These are phyloP conservation scores for Orbilia oligospora DNA, from an alignment of 2,329 filamentous ascomycete genomes.

Conservation along the genomic window DNA sequence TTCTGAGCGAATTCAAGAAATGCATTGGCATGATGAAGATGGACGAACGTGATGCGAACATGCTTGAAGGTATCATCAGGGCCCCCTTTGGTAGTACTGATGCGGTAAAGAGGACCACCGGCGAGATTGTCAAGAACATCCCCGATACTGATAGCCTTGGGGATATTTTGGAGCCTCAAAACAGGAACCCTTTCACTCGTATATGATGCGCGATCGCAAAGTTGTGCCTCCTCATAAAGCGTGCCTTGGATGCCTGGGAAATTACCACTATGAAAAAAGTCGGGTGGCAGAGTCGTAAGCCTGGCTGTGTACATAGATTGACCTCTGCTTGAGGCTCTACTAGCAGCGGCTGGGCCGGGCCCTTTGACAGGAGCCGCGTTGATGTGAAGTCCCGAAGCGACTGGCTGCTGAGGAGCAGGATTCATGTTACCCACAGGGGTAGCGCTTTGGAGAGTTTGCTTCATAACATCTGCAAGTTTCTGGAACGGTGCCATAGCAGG, in stretches of 20 bases:
- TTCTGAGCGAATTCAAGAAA: slow-evolving; percentile 26
- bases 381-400: not conserved
- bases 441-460: not conserved
- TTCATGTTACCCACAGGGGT: not conserved
- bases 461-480: slow-evolving; percentile 13
- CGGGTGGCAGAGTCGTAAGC: slow-evolving; percentile 18
- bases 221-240: not conserved
- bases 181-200: slow-evolving; percentile 28
- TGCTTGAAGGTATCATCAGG: slow-evolving; percentile 4
- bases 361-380: not conserved
- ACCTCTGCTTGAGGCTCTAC: not conserved
- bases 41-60: slow-evolving; percentile 43
- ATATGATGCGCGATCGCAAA: slow-evolving; percentile 33
- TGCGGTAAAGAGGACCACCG: slow-evolving; percentile 51
- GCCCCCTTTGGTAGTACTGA: not conserved
- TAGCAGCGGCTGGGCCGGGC: not conserved
- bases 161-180: slow-evolving; percentile 29
- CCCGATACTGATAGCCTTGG: slow-evolving; percentile 16
- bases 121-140: slow-evolving; percentile 23
- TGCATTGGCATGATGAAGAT: slow-evolving; percentile 35
- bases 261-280: slow-evolving; percentile 45
- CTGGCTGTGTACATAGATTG: not conserved
- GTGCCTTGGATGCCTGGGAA: not conserved
- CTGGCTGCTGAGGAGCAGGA: not conserved
- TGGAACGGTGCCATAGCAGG: slow-evolving; percentile 6